A percentile compares a stretch with the other conserved stretches of the same genome.
These are phyloP conservation scores for Desmodesmus armatus DNA, from an alignment of 139 green algal species.

Conservation along the genomic window DNA sequence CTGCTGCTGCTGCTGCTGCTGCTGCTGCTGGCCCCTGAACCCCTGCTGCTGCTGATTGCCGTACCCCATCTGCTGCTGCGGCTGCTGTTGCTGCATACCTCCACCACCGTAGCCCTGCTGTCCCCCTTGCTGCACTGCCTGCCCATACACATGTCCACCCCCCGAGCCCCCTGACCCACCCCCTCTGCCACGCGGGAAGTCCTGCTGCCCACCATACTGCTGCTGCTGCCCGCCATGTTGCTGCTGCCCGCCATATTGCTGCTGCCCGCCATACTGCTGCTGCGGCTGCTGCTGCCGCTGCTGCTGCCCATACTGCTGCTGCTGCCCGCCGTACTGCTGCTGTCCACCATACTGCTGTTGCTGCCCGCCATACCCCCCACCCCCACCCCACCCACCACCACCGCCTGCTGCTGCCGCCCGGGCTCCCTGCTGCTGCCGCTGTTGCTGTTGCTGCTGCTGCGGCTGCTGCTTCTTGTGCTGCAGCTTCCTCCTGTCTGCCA, in stretches of 20 bases:
- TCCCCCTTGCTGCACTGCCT: slow-evolving; percentile 1
- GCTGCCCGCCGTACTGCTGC: not conserved
- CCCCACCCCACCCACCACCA: too few relatives aligned
- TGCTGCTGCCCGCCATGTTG: not conserved
- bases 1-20: not conserved
- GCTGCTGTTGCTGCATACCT: not conserved
- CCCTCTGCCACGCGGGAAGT: not conserved
- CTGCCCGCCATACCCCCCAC: too few relatives aligned
- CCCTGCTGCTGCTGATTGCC: not conserved
- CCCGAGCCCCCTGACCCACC: not conserved
- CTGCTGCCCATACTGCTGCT: not conserved
- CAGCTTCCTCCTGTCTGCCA: slow-evolving; percentile 29
- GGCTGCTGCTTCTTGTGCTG: slow-evolving; percentile 16
- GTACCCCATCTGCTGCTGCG: not conserved
- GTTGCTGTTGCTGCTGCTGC: not conserved
- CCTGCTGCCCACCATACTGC: not conserved
- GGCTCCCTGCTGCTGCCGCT: not conserved
- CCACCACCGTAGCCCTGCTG: slow-evolving; percentile 12
- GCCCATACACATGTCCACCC: not conserved
- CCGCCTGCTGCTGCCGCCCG: not conserved
- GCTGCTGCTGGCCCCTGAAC: not conserved
- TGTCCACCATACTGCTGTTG: not conserved
- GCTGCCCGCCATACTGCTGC: not conserved
- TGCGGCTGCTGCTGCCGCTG: not conserved
- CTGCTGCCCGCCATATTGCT: not conserved